A percentile compares a stretch with the other conserved stretches of the same genome.
phyloP scores from a whole-genome alignment of 257 asterid species.

The Lycium ferocissimum region DNA sequence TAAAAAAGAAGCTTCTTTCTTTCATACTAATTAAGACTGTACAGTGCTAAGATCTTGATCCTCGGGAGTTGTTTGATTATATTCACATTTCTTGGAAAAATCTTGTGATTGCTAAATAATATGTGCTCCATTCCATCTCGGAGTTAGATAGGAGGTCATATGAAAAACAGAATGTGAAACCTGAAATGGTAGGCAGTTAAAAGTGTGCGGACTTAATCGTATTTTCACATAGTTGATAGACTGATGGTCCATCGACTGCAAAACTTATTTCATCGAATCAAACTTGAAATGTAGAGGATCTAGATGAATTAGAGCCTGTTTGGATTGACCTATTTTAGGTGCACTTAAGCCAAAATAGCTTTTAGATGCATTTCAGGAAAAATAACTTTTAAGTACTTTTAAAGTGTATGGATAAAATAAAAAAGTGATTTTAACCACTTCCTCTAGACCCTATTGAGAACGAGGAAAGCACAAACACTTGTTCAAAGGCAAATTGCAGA shows the following conservation, averaged over 20 bases:
- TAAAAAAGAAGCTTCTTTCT: neutral
- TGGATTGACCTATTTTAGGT: no score
- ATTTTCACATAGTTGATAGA: neutral
- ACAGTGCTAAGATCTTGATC: neutral
- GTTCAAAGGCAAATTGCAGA: no score
- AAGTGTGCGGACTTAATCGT: neutral
- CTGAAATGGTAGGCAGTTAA: neutral
- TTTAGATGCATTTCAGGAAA: no score
- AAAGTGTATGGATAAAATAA: no score
- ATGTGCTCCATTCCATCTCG: neutral
- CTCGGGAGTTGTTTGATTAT: constrained; percentile 23
- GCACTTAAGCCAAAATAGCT: no score
- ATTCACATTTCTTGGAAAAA: neutral
- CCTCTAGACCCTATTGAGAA: no score
- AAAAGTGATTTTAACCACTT: no score
- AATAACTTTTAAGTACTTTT: no score
- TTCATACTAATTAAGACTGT: neutral
- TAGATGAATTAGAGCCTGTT: no score
- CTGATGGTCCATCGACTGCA: neutral
- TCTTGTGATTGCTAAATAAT: neutral
- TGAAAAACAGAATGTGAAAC: neutral
- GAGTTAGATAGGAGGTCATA: neutral
- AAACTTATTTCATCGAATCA: neutral
- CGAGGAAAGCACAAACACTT: no score
- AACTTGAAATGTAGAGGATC: neutral